These are phyloP conservation scores for Candida sanyiensis DNA, from an alignment of 805 yeast genomes.

Conservation along the genomic window DNA sequence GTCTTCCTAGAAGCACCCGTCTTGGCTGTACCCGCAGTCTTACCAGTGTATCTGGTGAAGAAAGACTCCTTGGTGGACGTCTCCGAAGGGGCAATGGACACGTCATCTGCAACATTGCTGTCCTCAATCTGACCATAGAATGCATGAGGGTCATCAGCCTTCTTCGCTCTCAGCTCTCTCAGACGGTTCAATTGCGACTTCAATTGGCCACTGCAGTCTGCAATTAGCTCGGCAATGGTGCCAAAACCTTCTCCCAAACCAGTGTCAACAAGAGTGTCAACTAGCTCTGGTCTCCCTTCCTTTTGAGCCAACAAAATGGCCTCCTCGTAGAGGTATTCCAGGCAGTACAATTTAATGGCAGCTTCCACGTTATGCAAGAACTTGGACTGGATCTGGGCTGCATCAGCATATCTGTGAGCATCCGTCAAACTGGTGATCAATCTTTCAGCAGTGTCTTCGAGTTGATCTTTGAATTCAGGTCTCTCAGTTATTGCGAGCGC, in stretches of 20 bases:
- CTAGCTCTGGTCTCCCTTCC: constrained; percentile 37
- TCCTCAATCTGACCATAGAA: constrained; percentile 67
- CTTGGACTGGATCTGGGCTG: constrained; percentile 68
- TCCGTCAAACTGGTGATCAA: constrained; percentile 57
- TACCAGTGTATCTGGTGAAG: constrained; percentile 94
- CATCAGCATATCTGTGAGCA: constrained; percentile 68
- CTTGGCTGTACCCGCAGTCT: constrained; percentile 91
- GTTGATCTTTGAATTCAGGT: constrained; percentile 34
- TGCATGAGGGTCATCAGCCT: constrained; percentile 76
- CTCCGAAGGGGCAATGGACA: constrained; percentile 91
- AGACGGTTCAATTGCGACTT: constrained; percentile 77
- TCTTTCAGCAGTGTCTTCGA: constrained; percentile 47
- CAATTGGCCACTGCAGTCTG: constrained; percentile 89
- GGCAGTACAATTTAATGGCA: constrained; percentile 65
- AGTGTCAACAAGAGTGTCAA: constrained; percentile 60
- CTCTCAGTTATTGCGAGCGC: constrained; percentile 59
- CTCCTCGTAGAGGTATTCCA: constrained; percentile 65
- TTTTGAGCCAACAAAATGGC: constrained; percentile 64
- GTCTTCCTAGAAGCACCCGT: constrained; percentile 95
- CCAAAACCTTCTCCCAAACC: constrained; percentile 87
- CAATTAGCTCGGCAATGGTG: constrained; percentile 74
- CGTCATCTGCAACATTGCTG: constrained; percentile 79
- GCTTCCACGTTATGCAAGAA: constrained; percentile 56
- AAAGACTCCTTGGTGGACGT: constrained; percentile 89
- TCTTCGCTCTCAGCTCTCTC: constrained; percentile 79